A percentile compares a stretch with the other conserved stretches of the same genome.
Evolutionary conservation across 352 stramenopile genomes (phyloP).

Genomic region (Thalassiosira allenii): DNA sequence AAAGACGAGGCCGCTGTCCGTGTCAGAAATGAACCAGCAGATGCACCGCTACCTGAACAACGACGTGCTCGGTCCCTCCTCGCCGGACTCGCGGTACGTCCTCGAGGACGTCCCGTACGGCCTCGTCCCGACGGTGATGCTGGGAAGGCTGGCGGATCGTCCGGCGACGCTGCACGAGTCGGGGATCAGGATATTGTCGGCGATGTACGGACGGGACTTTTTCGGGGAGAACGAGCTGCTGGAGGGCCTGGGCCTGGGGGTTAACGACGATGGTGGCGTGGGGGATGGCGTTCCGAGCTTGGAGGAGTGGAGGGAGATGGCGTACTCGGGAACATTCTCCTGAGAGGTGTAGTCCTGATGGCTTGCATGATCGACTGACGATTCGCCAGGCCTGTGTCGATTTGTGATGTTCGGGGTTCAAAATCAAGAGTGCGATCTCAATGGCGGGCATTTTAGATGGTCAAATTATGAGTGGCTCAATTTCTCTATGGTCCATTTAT

Average conservation of each 20-base stretch:
- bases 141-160: slow-evolving; percentile 53
- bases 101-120: slow-evolving; percentile 78
- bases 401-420: no score
- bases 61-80: slow-evolving; percentile 64
- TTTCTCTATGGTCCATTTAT: no score
- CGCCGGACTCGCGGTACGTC: slow-evolving; percentile 63
- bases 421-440: no score
- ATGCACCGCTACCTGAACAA: slow-evolving; percentile 65
- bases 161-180: slow-evolving; percentile 67
- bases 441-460: no score
- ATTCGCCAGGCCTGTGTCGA: no score
- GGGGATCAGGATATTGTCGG: slow-evolving; percentile 62
- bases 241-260: slow-evolving; percentile 46
- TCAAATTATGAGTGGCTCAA: no score
- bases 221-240: slow-evolving; percentile 69
- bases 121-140: slow-evolving; percentile 55
- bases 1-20: slow-evolving; percentile 34
- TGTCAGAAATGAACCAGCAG: slow-evolving; percentile 77
- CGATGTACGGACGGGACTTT: slow-evolving; percentile 76
- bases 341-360: no score
- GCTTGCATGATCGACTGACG: no score
- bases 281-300: slow-evolving; percentile 10
- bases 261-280: background rate
- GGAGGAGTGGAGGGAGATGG: slow-evolving; percentile 53
- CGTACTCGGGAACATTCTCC: slow-evolving; percentile 39